Percentiles rank a stretch among this genome's conserved stretches.
These are phyloP conservation scores for Xylaria sp. DNA, from an alignment of 2,329 filamentous ascomycete genomes.

Conservation along the genomic window DNA sequence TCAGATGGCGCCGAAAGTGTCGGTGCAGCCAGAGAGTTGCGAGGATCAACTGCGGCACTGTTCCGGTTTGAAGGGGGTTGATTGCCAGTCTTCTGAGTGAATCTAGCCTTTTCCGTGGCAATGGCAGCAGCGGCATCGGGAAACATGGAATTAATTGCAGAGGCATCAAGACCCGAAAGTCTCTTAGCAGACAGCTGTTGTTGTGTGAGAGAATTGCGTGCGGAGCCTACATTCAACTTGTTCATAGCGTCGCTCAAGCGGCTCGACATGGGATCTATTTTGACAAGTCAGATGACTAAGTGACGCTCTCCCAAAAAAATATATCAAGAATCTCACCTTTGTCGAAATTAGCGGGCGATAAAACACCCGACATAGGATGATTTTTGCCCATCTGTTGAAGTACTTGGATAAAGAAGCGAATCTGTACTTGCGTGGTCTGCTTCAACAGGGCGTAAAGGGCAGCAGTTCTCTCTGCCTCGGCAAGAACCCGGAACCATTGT, in stretches of 20 bases:
- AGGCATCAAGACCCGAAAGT: constrained; percentile 92
- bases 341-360: constrained; percentile 96
- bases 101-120: constrained; percentile 96
- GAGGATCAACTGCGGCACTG: constrained; percentile 81
- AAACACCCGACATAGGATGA: constrained; percentile 93
- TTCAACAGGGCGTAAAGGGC: constrained; percentile 94
- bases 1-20: constrained; percentile 78
- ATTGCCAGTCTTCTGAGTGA: constrained; percentile 92
- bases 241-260: constrained; percentile 96
- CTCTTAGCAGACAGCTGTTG: constrained; percentile 84
- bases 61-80: constrained; percentile 92
- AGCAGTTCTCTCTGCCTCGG: constrained; percentile 94
- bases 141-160: constrained; percentile 98
- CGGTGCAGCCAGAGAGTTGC: constrained; percentile 77
- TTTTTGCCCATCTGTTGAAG: constrained; percentile 99
- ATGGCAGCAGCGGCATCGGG: constrained; percentile 98
- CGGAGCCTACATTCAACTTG: constrained; percentile 88
- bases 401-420: constrained; percentile 98
- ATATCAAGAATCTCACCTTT: constrained; percentile 76
- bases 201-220: constrained; percentile 85
- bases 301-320: background rate
- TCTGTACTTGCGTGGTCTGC: constrained; percentile 98
- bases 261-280: constrained; percentile 91
- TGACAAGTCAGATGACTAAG: constrained; percentile 31
- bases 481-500: constrained; percentile 98